Evolutionary conservation across 345 rosid genomes (phyloP).

Genomic region (Bruguiera sexangula): DNA sequence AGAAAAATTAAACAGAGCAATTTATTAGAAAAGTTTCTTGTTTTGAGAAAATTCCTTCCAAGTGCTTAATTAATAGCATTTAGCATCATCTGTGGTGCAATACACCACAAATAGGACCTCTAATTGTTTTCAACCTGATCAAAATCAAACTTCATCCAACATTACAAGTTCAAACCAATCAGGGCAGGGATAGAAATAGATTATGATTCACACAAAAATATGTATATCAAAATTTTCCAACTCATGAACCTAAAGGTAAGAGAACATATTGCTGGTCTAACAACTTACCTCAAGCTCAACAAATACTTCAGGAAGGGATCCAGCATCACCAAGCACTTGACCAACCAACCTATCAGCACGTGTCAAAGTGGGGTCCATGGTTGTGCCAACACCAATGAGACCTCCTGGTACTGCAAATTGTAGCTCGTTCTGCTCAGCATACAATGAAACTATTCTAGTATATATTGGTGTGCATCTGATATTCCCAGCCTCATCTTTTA

Average conservation of each 20-base stretch:
- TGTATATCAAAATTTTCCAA: too few relatives aligned
- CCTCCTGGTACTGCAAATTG: conserved; percentile 99
- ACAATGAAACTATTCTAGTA: conserved; percentile 75
- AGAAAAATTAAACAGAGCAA: too few relatives aligned
- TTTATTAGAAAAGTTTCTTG: too few relatives aligned
- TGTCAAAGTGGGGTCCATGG: conserved; percentile 96
- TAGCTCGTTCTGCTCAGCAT: conserved; percentile 90
- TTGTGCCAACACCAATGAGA: conserved; percentile 93
- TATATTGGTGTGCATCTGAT: conserved; percentile 90
- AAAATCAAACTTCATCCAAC: too few relatives aligned
- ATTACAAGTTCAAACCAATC: too few relatives aligned
- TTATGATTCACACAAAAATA: too few relatives aligned
- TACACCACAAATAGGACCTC: too few relatives aligned
- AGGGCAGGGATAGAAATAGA: too few relatives aligned
- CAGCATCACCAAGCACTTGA: conserved; percentile 95
- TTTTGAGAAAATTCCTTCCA: background rate
- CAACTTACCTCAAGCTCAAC: conserved; percentile 81
- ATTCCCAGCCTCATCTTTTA: conserved; percentile 77
- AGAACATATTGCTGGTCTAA: background rate
- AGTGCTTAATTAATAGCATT: too few relatives aligned
- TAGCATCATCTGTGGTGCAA: background rate
- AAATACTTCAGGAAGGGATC: conserved; percentile 87
- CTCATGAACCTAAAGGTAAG: too few relatives aligned
- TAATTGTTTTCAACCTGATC: too few relatives aligned
- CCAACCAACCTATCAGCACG: conserved; percentile 96